These are phyloP conservation scores for Tuber umbilicatum DNA, from an alignment of 495 filamentous ascomycete genomes.

Conservation along the genomic window DNA sequence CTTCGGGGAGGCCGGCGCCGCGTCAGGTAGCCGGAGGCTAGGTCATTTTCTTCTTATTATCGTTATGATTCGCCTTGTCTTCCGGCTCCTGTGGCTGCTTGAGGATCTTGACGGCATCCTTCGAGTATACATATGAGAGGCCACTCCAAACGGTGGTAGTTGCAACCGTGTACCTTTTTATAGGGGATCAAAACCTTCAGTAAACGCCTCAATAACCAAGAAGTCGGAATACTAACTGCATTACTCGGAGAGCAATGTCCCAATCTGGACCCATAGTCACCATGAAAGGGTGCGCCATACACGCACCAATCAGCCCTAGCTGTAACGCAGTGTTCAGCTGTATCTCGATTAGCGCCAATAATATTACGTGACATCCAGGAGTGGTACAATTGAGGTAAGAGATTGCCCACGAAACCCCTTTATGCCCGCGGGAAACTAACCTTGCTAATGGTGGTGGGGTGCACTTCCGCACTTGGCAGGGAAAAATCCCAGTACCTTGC, in stretches of 20 bases:
- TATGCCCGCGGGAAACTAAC: constrained; percentile 38
- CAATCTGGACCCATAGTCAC: constrained; percentile 49
- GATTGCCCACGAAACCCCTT: not conserved
- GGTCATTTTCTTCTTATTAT: constrained; percentile 1
- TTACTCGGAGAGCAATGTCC: constrained; percentile 52
- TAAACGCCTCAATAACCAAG: constrained; percentile 8
- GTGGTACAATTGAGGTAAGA: not conserved
- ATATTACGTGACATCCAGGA: not conserved
- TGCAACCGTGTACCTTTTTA: constrained; percentile 62
- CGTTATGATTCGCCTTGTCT: constrained; percentile 15
- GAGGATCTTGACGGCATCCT: constrained; percentile 73
- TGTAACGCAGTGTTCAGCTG: constrained; percentile 68
- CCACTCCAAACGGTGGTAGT: constrained; percentile 80
- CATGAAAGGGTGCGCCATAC: constrained; percentile 62
- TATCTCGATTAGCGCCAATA: constrained; percentile 6
- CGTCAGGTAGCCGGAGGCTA: not conserved
- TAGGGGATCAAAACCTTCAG: not conserved
- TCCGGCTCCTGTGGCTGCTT: constrained; percentile 48
- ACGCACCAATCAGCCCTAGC: constrained; percentile 67
- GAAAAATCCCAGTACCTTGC: constrained; percentile 96
- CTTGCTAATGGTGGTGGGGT: constrained; percentile 86
- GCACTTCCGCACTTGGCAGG: constrained; percentile 85
- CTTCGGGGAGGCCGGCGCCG: not conserved
- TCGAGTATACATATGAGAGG: constrained; percentile 71
- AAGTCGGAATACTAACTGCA: constrained; percentile 59